A percentile compares a stretch with the other conserved stretches of the same genome.
Conservation (phyloP, 78 protist species). For the Chrysochromulina parva region DNA sequence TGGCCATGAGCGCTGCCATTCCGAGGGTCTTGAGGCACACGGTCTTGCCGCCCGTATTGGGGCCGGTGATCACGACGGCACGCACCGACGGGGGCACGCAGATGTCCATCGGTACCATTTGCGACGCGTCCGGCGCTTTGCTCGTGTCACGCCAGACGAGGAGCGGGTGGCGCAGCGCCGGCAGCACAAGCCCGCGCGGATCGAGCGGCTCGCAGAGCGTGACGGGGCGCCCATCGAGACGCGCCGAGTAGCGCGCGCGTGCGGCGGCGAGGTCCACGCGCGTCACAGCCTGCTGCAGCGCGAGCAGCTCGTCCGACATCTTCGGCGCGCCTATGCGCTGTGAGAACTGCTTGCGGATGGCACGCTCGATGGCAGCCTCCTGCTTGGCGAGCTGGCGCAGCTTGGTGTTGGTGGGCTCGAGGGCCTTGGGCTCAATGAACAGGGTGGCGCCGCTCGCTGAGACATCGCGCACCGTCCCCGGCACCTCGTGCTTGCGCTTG, state of each 20-base stretch:
- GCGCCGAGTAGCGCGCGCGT: constrained; percentile 1
- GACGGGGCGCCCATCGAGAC: neutral
- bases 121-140: neutral
- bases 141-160: neutral
- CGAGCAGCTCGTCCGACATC: neutral
- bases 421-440: neutral
- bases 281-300: neutral
- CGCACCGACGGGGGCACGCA: neutral
- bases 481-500: neutral
- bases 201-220: neutral
- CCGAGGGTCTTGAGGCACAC: neutral
- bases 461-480: constrained; percentile 7
- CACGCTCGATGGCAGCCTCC: neutral
- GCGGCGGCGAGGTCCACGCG: constrained; percentile 11
- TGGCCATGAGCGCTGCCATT: neutral
- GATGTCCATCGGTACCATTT: neutral
- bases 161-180: neutral
- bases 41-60: constrained; percentile 20
- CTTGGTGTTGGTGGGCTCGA: neutral
- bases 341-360: neutral
- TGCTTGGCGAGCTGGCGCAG: neutral
- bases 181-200: neutral
- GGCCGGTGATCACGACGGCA: neutral
- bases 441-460: neutral
- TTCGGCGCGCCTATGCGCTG: neutral